Conservation (phyloP, 1,284 basidiomycete genomes). For the Cerioporus squamosus region DNA sequence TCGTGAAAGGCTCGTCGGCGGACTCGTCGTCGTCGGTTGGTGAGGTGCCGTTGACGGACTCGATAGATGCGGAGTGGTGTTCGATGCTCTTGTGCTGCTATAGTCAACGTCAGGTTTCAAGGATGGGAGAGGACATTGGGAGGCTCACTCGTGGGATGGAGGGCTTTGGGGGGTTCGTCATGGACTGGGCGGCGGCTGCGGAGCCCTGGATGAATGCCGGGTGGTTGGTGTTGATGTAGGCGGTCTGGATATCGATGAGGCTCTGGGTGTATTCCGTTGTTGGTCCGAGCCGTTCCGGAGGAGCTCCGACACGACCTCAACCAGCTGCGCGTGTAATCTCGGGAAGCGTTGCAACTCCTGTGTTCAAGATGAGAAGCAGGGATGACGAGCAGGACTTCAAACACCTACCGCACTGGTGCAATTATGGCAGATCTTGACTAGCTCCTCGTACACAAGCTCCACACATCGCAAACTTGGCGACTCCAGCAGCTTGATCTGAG, state of each 20-base stretch:
- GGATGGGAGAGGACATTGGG: not conserved
- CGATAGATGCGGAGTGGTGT: slow-evolving; percentile 27
- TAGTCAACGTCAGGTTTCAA: slow-evolving; percentile 9
- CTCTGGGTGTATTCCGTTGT: slow-evolving; percentile 97
- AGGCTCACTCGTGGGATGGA: slow-evolving; percentile 55
- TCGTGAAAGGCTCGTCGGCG: slow-evolving; percentile 55
- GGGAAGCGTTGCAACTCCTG: slow-evolving; percentile 99
- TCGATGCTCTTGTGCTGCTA: slow-evolving; percentile 23
- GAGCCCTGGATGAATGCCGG: slow-evolving; percentile 85
- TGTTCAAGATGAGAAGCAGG: not conserved
- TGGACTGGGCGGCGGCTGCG: slow-evolving; percentile 52
- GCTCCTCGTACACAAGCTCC: slow-evolving; percentile 97
- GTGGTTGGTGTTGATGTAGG: slow-evolving; percentile 99
- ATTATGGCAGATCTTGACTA: slow-evolving; percentile 99
- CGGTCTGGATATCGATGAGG: slow-evolving; percentile 96
- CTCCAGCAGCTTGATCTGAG: slow-evolving; percentile 97
- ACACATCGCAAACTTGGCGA: slow-evolving; percentile 94
- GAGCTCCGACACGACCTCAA: slow-evolving; percentile 98
- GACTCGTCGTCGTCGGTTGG: slow-evolving; percentile 62
- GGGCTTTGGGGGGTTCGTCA: slow-evolving; percentile 47
- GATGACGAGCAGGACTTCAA: not conserved
- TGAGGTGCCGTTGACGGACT: slow-evolving; percentile 50
- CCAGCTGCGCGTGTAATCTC: slow-evolving; percentile 88
- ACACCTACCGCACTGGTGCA: slow-evolving; percentile 83
- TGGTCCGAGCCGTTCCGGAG: slow-evolving; percentile 95